phyloP scores from a whole-genome alignment of 1,284 basidiomycete genomes.

The Fistulina hepatica region DNA sequence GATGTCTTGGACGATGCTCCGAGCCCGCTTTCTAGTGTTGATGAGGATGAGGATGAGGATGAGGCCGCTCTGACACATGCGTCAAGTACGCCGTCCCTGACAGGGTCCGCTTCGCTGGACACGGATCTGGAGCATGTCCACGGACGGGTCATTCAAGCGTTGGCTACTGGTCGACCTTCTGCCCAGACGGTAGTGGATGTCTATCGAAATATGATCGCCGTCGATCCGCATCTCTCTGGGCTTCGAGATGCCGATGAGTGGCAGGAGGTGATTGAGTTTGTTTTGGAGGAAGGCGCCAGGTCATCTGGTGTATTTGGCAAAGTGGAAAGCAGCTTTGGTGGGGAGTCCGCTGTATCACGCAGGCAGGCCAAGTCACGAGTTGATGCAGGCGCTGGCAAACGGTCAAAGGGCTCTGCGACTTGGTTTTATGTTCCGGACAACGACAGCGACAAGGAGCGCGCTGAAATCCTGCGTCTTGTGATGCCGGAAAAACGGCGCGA shows the following conservation, averaged over 20 bases:
- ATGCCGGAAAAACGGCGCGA: conserved; percentile 65
- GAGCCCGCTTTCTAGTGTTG: no score
- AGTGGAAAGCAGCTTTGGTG: conserved; percentile 34
- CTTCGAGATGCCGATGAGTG: background rate
- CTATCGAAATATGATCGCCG: conserved; percentile 1
- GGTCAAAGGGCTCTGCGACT: conserved; percentile 42
- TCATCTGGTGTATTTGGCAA: conserved; percentile 35
- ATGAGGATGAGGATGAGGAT: no score
- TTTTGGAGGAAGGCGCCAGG: background rate
- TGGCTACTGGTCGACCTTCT: conserved; percentile 2
- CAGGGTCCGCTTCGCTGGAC: no score
- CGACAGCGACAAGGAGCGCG: conserved; percentile 60
- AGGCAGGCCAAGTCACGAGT: conserved; percentile 4
- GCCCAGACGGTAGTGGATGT: conserved; percentile 1
- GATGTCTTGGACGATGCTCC: no score
- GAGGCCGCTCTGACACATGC: no score
- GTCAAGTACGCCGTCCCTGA: no score
- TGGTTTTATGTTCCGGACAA: conserved; percentile 70
- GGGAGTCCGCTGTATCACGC: conserved; percentile 1
- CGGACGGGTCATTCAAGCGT: no score
- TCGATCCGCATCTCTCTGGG: background rate
- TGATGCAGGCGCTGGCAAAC: conserved; percentile 29
- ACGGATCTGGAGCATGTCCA: no score
- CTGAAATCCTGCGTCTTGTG: conserved; percentile 50
- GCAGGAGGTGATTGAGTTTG: background rate